These are phyloP conservation scores for Gonapodya prolifera DNA, from an alignment of 192 early-diverging fungal species.

Conservation along the genomic window DNA sequence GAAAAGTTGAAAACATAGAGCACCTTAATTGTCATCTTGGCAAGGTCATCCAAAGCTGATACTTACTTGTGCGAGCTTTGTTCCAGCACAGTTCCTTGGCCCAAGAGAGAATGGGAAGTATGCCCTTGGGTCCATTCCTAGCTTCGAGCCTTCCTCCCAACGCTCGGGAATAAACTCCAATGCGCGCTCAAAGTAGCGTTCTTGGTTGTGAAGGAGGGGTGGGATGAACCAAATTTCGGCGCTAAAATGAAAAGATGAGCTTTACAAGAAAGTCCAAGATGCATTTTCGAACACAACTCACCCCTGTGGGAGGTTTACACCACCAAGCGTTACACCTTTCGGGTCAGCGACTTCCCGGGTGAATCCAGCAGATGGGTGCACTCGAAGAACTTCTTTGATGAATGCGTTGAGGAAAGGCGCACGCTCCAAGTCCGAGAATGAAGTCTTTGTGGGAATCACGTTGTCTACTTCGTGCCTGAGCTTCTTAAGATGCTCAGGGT, in stretches of 20 bases:
- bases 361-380: constrained; percentile 4
- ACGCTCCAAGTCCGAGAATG: not conserved
- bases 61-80: not conserved
- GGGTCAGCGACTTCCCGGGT: not conserved
- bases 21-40: not conserved
- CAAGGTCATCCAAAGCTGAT: not conserved
- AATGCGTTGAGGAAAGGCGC: constrained; percentile 1
- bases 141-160: not conserved
- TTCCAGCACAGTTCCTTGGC: constrained; percentile 2
- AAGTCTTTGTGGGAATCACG: not conserved
- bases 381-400: constrained; percentile 2
- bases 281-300: not conserved
- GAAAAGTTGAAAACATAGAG: not conserved
- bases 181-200: not conserved
- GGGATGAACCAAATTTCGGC: not conserved
- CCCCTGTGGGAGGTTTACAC: constrained; percentile 1
- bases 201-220: not conserved
- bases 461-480: constrained; percentile 3
- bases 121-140: not conserved
- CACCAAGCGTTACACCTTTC: constrained; percentile 1
- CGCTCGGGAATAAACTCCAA: constrained; percentile 3
- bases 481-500: not conserved
- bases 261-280: not conserved
- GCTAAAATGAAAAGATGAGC: not conserved
- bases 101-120: constrained; percentile 5